Evolutionary conservation across 768 basidiomycete species (phyloP), one percentile per base, ranked within the genome.

Genomic region (Serendipita vermifera): DNA sequence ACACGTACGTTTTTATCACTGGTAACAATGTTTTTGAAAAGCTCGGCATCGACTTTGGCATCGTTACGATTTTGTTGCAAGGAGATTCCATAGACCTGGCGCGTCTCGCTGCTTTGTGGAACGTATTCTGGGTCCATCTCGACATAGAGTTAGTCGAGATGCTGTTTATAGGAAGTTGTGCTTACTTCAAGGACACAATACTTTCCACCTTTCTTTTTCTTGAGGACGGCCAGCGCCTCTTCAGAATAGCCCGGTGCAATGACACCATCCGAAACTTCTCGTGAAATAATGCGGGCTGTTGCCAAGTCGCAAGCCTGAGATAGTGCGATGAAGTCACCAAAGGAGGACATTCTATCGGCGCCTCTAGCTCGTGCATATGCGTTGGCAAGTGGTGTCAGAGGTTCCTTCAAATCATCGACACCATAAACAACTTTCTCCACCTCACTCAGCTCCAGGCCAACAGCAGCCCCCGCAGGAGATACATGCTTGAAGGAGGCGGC

Each of bases 401-500:
- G 76, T 65, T 89, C 87, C 65, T 91, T 93, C 58, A 97, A 74
- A 63, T 97, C 96, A 33, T 97, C 92, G 0, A 96, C 93, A 2
- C 91, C 94, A 61, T 97, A 98, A 0, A 98, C 93, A 63, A 86
- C 82, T 65, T 92, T 89, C 70, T 97, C 93, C 0, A 75, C 77
- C 27, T 87, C 83, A 62, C 82, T 76, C 39, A 99, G 76, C 65
- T 79, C 79, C 56, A 96, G 67, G 22, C 92, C 94, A 11, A 97
- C 88, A 26, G 93, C 96, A 4, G 88, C 92, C 53, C 96, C 96
- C 1, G 96, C 96, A 9, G 96, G 96, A 15, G 94, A 98, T 58
- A 99, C 96, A 65, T 99, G 96, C 73, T 99, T 99, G 82, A 98
- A 99, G 0, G 93, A 97, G 0, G 96, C 94, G 11, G 96, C 94